Evolutionary conservation across 2,329 filamentous ascomycete species (phyloP), one percentile per base, ranked within the genome.

Genomic region (Microcera coccophila): DNA sequence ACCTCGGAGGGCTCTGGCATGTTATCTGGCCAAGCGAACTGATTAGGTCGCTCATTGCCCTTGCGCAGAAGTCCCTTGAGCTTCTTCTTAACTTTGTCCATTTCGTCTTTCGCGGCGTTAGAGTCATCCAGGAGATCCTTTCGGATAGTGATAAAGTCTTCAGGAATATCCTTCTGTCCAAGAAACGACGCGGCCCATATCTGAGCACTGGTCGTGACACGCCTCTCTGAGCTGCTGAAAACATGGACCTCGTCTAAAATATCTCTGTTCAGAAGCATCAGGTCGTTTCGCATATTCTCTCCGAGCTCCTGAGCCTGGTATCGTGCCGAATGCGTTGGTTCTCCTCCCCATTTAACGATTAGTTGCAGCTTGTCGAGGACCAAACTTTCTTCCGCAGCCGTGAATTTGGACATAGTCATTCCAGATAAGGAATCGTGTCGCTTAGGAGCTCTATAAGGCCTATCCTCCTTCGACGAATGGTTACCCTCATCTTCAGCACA

Each of bases 21-120:
- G 52, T 93, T 91, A 32, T 88, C 82, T 2, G 93, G 93, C 93
- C 93, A 98, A n/a, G 93, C 89, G 62, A 98, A 98, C 60, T 98
- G 90, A 15, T 91, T 83, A 9, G 93, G 93, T 1, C 91, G 87
- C 60, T 93, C 87, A 48, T 90, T 88, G n/a, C 91, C 93, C 64
- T 95, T 87, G 21, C 93, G 83, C 44, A 98, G 69, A 16, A 98
- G 75, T 1, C 88, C 84, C 70, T 98, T 98, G 20, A 98, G 78
- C 80, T 95, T 96, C 79, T 98, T 98, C 76, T 98, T 98, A 42
- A 98, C 93, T 68, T 95, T 96, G 69, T 98, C 94, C 87, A 96
- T 98, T 60, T 95, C 90, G 63, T 98, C 93, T 65, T 98, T 98
- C 44, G 93, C 93, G 4, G 93, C 93, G 64, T 98, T 98, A 0